Evolutionary conservation across 2,329 filamentous ascomycete species (phyloP).

Genomic region (Talaromyces funiculosus): DNA sequence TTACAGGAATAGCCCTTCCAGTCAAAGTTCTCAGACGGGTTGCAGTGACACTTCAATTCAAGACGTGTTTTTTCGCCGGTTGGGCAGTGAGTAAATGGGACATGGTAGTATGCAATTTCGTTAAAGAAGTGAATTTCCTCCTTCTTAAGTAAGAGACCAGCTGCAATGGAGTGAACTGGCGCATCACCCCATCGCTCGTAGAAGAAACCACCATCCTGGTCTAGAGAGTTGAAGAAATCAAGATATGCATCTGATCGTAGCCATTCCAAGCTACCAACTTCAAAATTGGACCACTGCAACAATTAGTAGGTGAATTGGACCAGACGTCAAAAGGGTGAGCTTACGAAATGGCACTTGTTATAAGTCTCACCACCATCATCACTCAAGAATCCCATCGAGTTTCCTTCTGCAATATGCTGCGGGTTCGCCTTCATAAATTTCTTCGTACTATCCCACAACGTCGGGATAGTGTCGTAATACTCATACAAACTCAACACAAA

Average conservation of each 20-base stretch:
- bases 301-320: background rate
- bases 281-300: slow-evolving; percentile 92
- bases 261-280: slow-evolving; percentile 92
- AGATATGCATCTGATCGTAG: slow-evolving; percentile 81
- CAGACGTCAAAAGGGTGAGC: slow-evolving; percentile 31
- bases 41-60: slow-evolving; percentile 87
- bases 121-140: slow-evolving; percentile 98
- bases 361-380: slow-evolving; percentile 88
- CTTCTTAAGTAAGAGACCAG: slow-evolving; percentile 78
- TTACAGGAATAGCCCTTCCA: slow-evolving; percentile 98
- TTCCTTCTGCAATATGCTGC: slow-evolving; percentile 76
- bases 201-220: slow-evolving; percentile 93
- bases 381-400: slow-evolving; percentile 85
- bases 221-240: slow-evolving; percentile 85
- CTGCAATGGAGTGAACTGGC: slow-evolving; percentile 95
- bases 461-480: slow-evolving; percentile 93
- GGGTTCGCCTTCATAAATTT: slow-evolving; percentile 89
- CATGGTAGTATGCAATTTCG: slow-evolving; percentile 96
- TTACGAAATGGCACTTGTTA: slow-evolving; percentile 95
- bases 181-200: slow-evolving; percentile 98
- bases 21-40: slow-evolving; percentile 96
- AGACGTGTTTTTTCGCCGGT: slow-evolving; percentile 78
- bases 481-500: slow-evolving; percentile 95
- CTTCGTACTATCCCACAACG: slow-evolving; percentile 91
- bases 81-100: slow-evolving; percentile 96